Conservation (phyloP, 805 yeast genomes). For the Hanseniaspora nectarophila region DNA sequence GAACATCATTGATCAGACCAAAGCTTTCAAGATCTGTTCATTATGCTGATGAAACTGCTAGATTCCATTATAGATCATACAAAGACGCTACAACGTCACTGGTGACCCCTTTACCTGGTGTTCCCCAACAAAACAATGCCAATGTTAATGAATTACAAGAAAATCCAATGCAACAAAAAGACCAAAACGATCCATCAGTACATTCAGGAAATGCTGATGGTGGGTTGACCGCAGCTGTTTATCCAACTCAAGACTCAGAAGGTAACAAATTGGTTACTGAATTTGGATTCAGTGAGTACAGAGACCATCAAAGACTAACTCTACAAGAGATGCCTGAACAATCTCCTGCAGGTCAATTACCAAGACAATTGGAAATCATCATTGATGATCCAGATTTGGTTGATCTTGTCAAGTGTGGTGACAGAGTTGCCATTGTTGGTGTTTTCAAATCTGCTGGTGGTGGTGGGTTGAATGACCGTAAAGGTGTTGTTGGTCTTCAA, state of each 20-base stretch:
- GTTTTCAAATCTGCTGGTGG: conserved; percentile 64
- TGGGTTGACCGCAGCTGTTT: conserved; percentile 54
- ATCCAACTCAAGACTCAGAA: conserved; percentile 85
- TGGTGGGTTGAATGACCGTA: conserved; percentile 47
- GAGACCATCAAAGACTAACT: conserved; percentile 83
- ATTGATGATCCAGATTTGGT: conserved; percentile 85
- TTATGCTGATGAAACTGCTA: conserved; percentile 52
- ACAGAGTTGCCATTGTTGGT: conserved; percentile 86
- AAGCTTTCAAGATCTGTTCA: conserved; percentile 78
- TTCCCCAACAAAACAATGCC: neutral
- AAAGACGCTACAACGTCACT: conserved; percentile 86
- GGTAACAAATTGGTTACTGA: conserved; percentile 83
- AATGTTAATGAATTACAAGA: conserved; percentile 47
- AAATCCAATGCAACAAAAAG: conserved; percentile 9
- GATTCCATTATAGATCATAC: conserved; percentile 83
- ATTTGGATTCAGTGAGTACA: conserved; percentile 80
- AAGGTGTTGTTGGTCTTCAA: conserved; percentile 28
- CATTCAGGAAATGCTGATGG: conserved; percentile 19
- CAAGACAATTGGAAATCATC: conserved; percentile 84
- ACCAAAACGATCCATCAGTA: conserved; percentile 19
- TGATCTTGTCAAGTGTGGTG: conserved; percentile 88
- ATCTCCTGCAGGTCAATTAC: conserved; percentile 97
- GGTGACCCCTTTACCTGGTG: conserved; percentile 14
- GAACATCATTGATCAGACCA: conserved; percentile 87
- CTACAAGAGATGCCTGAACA: conserved; percentile 96